Base-by-base conservation (phyloP, 371 early-diverging fungal genomes). In the Syncephalastrum sp. region DNA sequence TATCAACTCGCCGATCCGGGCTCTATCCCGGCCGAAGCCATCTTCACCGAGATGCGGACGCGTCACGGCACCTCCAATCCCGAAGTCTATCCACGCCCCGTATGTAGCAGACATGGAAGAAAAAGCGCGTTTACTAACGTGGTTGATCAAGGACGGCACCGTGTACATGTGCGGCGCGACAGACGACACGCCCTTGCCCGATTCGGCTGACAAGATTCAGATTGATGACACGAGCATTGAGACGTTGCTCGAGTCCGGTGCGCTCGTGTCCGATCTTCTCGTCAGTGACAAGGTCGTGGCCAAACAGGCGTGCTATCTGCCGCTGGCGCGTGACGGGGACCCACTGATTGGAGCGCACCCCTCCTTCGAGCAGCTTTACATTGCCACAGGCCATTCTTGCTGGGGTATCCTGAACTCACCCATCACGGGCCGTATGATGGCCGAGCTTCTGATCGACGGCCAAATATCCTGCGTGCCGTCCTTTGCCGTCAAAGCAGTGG, bases 351-450 rank as follows among this genome's bases (percentile, higher is more conserved):
- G 90, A 0, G 60, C 67, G 17, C 74, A 87, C 16, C 79, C 81
- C 5, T 54, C 57, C 15, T 64, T 77, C 21, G 59, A 70, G 16
- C 73, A 78, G 7, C 55, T 89, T 16, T 82, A 64, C 57, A 57
- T 89, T 33, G 88, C 86, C 0, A 72, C 87, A 1, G 90, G 89
- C 1, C 90, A 90, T 59, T 74, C 77, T 3, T 83, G 82, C 57
- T 90, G 90, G 90, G 90, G 90, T 25, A 90, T 90, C 25, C 69
- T 88, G 38, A 82, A 85, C 55, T 80, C 84, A 0, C 86, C 90
- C 12, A 82, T 80, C 3, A 87, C 90, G 4, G 90, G 90, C 1
- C 61, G 80, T 24, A 81, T 83, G 33, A 65, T 90, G 4, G 76
- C 88, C 6, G 88, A 90, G 60, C 67, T 87, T 43, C 50, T 89